Evolutionary conservation across 2,329 filamentous ascomycete species (phyloP).

Genomic region (Magnaporthiopsis incrustans): DNA sequence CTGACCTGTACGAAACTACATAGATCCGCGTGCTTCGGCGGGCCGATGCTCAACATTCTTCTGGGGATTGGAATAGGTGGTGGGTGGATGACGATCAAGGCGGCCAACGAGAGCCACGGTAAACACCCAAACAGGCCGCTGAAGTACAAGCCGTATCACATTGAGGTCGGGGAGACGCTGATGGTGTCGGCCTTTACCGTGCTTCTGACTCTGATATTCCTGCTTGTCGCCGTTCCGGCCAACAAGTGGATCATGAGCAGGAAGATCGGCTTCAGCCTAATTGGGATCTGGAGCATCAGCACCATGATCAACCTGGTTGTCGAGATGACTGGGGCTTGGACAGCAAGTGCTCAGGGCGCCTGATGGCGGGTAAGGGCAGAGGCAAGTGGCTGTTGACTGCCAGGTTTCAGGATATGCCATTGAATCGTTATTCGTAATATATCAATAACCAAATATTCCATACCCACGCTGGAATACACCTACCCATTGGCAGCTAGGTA

Average conservation of each 20-base stretch:
- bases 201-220: conserved; percentile 66
- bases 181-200: conserved; percentile 80
- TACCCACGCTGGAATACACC: too few relatives aligned
- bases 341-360: conserved; percentile 10
- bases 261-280: conserved; percentile 72
- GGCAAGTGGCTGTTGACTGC: background rate
- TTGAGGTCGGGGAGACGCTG: conserved; percentile 77
- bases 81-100: conserved; percentile 73
- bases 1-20: background rate
- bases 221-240: conserved; percentile 74
- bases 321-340: conserved; percentile 57
- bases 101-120: conserved; percentile 55
- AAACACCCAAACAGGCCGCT: conserved; percentile 60
- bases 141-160: conserved; percentile 68
- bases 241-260: conserved; percentile 82
- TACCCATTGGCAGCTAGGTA: too few relatives aligned
- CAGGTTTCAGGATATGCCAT: background rate
- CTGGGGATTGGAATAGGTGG: conserved; percentile 90
- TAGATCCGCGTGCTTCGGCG: conserved; percentile 89
- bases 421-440: too few relatives aligned
- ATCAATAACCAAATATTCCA: too few relatives aligned
- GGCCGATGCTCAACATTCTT: conserved; percentile 94
- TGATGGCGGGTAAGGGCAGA: background rate
- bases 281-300: conserved; percentile 72
- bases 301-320: conserved; percentile 75